Percentiles rank a stretch among this genome's conserved stretches.
Evolutionary conservation across 495 filamentous ascomycete genomes (phyloP).

Genomic region (Neurospora cerealis): DNA sequence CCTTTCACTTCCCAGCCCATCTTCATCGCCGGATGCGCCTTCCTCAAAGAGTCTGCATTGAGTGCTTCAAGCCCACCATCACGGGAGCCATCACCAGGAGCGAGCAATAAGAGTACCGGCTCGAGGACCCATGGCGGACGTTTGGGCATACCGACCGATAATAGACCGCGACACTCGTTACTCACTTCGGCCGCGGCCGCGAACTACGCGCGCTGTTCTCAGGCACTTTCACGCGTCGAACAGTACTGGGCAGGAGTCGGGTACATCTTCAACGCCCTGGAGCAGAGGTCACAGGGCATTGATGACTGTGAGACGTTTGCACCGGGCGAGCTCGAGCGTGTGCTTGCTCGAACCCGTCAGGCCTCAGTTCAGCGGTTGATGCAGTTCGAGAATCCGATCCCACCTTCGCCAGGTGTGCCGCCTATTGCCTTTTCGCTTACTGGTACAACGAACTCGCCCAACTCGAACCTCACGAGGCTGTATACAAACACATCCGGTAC

Average conservation of each 20-base stretch:
- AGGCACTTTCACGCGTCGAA: slow-evolving; percentile 64
- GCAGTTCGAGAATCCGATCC: slow-evolving; percentile 20
- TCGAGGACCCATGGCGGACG: not conserved
- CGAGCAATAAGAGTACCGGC: slow-evolving; percentile 11
- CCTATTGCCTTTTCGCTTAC: slow-evolving; percentile 72
- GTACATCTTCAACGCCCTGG: slow-evolving; percentile 77
- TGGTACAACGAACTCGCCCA: slow-evolving; percentile 72
- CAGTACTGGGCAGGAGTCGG: slow-evolving; percentile 77
- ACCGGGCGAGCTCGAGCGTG: slow-evolving; percentile 67
- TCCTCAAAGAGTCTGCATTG: slow-evolving; percentile 68
- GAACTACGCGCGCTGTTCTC: slow-evolving; percentile 75
- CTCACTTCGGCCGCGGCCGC: slow-evolving; percentile 66
- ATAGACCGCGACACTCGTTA: slow-evolving; percentile 56
- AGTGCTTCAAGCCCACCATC: slow-evolving; percentile 47
- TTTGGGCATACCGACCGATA: slow-evolving; percentile 22
- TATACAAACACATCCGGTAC: slow-evolving; percentile 24
- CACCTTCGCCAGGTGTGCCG: slow-evolving; percentile 27
- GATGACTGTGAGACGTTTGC: slow-evolving; percentile 73
- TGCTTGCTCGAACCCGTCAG: slow-evolving; percentile 55
- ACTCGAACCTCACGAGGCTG: slow-evolving; percentile 63
- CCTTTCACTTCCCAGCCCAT: slow-evolving; percentile 85
- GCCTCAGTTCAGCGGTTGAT: slow-evolving; percentile 26
- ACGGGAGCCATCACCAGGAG: slow-evolving; percentile 35
- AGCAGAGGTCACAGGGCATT: slow-evolving; percentile 77
- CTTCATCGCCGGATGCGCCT: slow-evolving; percentile 81